Conservation (phyloP, 148 eudicot species). For the Diospyros kaki region DNA sequence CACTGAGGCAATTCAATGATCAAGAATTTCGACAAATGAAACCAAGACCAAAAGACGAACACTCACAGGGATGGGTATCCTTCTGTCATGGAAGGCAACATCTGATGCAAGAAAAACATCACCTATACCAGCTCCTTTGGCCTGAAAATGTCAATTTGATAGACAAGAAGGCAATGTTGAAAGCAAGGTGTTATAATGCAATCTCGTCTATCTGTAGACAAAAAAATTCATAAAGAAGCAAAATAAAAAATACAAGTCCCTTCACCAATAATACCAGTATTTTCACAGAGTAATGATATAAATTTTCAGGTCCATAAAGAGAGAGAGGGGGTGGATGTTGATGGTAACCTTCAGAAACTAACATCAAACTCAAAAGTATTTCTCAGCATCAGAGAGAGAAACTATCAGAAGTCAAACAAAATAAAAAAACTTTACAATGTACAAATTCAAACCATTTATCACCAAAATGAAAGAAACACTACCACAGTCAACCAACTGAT, state of each 20-base stretch:
- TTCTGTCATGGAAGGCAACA: slow-evolving; percentile 89
- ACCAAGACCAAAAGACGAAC: too few relatives aligned
- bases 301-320: too few relatives aligned
- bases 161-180: not conserved
- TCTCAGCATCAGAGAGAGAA: too few relatives aligned
- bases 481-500: not conserved
- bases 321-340: not conserved
- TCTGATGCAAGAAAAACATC: slow-evolving; percentile 85
- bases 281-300: too few relatives aligned
- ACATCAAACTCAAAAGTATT: too few relatives aligned
- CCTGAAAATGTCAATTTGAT: slow-evolving; percentile 37
- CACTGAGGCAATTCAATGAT: not conserved
- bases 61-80: slow-evolving; percentile 96
- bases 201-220: not conserved
- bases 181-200: not conserved
- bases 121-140: slow-evolving; percentile 80
- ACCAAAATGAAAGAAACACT: not conserved
- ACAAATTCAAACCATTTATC: not conserved
- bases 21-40: not conserved
- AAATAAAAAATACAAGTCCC: too few relatives aligned
- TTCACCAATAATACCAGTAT: too few relatives aligned
- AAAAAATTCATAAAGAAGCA: not conserved
- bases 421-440: too few relatives aligned
- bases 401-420: too few relatives aligned
- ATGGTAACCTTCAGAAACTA: not conserved